phyloP scores from a whole-genome alignment of 2,329 filamentous ascomycete species.

The Fusarium redolens region DNA sequence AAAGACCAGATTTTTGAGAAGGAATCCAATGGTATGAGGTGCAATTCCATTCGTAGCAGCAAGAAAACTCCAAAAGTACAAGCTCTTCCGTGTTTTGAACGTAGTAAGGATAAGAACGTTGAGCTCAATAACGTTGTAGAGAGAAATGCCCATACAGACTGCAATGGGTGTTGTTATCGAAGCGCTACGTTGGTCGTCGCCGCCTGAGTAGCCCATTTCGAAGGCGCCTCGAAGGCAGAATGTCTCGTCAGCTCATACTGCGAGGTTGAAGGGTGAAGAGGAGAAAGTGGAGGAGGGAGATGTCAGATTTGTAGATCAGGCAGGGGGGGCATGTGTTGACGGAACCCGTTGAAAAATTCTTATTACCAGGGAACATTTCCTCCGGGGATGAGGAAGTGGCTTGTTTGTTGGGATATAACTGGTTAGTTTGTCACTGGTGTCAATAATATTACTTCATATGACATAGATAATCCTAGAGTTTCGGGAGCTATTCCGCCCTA shows the following conservation, averaged over 20 bases:
- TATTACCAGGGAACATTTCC: conserved; percentile 2
- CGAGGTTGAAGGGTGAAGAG: neutral
- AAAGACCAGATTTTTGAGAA: conserved; percentile 53
- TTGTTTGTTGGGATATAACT: neutral
- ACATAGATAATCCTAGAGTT: neutral
- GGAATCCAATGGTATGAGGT: conserved; percentile 56
- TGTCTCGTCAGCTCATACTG: neutral
- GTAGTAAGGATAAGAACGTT: conserved; percentile 47
- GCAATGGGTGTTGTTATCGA: neutral
- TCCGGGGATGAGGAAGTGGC: conserved; percentile 6
- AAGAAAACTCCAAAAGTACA: conserved; percentile 55
- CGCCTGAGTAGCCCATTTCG: conserved; percentile 22
- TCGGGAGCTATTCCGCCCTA: neutral
- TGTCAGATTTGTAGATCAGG: conserved; percentile 1
- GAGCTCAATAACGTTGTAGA: conserved; percentile 52
- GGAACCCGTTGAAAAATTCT: neutral
- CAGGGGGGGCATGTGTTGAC: neutral
- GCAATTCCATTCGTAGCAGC: conserved; percentile 48
- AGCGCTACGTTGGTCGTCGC: conserved; percentile 1
- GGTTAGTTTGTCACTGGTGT: conserved; percentile 11
- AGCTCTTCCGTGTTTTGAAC: conserved; percentile 47
- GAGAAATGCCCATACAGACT: conserved; percentile 39
- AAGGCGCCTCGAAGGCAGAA: neutral
- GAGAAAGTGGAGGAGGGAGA: conserved; percentile 1
- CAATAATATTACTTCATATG: neutral